Percentiles rank a stretch among this genome's conserved stretches.
Evolutionary conservation across 2,329 filamentous ascomycete genomes (phyloP).

Genomic region (Zasmidium angulare): DNA sequence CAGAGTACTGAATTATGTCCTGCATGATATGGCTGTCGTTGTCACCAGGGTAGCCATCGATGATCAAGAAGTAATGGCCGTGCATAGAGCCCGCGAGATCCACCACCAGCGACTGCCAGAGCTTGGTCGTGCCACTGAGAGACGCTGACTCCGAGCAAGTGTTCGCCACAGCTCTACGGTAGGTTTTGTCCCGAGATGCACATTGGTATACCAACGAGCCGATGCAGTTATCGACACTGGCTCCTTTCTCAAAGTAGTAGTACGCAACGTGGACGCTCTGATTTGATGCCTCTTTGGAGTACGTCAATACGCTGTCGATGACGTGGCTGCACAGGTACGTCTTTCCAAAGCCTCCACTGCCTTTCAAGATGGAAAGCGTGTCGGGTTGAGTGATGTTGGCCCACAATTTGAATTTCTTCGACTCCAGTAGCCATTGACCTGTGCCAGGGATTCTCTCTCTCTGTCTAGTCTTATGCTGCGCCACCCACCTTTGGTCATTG

Average conservation of each 20-base stretch:
- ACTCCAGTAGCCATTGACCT: not conserved
- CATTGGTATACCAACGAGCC: slow-evolving; percentile 2
- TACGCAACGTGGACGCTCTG: slow-evolving; percentile 1
- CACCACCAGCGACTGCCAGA: slow-evolving; percentile 1
- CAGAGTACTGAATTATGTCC: not conserved
- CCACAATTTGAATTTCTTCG: not conserved
- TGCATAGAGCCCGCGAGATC: not conserved
- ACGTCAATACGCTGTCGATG: not conserved
- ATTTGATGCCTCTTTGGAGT: not conserved
- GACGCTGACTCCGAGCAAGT: not conserved
- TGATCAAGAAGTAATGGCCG: slow-evolving; percentile 3
- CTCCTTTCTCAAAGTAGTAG: slow-evolving; percentile 7
- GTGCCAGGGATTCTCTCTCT: not conserved
- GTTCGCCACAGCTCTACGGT: not conserved
- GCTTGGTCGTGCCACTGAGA: not conserved
- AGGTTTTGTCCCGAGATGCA: not conserved
- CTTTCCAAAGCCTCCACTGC: slow-evolving; percentile 2
- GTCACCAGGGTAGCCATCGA: slow-evolving; percentile 1
- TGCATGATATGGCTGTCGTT: not conserved
- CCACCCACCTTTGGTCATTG: not conserved
- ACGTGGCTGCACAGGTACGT: slow-evolving; percentile 5
- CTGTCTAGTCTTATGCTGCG: not conserved
- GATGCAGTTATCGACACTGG: not conserved
- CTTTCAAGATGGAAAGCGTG: not conserved
- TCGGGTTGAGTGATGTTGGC: not conserved